These are phyloP conservation scores for Tolypocladium amazonense DNA, from an alignment of 2,329 filamentous ascomycete genomes.

Conservation along the genomic window DNA sequence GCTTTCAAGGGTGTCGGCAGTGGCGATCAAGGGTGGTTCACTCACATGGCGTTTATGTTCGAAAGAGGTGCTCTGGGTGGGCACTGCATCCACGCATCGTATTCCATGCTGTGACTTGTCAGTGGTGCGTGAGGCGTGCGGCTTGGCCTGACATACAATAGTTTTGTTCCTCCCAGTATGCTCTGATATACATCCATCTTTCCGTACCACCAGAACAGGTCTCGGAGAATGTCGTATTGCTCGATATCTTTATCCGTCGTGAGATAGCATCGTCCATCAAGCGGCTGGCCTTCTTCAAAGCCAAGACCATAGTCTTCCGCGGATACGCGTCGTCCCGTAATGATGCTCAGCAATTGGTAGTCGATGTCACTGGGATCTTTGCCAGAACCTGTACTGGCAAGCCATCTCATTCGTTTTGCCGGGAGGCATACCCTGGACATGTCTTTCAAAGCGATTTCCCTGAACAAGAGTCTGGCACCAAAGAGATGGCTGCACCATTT, in stretches of 20 bases:
- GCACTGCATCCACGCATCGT: constrained; percentile 73
- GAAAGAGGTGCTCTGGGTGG: constrained; percentile 76
- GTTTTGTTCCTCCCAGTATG: constrained; percentile 71
- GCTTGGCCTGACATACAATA: constrained; percentile 54
- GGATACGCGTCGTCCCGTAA: constrained; percentile 28
- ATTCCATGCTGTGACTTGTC: constrained; percentile 54
- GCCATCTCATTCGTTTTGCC: constrained; percentile 37
- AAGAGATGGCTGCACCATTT: constrained; percentile 93
- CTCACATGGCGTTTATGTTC: constrained; percentile 60
- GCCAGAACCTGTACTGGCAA: constrained; percentile 3
- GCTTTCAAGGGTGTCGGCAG: neutral
- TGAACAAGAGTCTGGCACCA: constrained; percentile 71
- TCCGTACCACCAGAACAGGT: constrained; percentile 91
- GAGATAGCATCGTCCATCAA: constrained; percentile 10
- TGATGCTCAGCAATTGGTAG: constrained; percentile 25
- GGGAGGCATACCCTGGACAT: constrained; percentile 63
- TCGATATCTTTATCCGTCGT: constrained; percentile 56
- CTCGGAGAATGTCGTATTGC: constrained; percentile 69
- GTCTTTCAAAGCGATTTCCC: constrained; percentile 67
- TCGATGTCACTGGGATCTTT: constrained; percentile 29
- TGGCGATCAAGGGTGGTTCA: constrained; percentile 2
- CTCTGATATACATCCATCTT: constrained; percentile 93
- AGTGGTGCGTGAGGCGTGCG: constrained; percentile 5
- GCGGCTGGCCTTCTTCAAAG: constrained; percentile 16
- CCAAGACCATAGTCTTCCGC: constrained; percentile 27